Percentiles rank a stretch among this genome's conserved stretches.
These are phyloP conservation scores for Bretziella fagacearum DNA, from an alignment of 2,329 filamentous ascomycete genomes.

Conservation along the genomic window DNA sequence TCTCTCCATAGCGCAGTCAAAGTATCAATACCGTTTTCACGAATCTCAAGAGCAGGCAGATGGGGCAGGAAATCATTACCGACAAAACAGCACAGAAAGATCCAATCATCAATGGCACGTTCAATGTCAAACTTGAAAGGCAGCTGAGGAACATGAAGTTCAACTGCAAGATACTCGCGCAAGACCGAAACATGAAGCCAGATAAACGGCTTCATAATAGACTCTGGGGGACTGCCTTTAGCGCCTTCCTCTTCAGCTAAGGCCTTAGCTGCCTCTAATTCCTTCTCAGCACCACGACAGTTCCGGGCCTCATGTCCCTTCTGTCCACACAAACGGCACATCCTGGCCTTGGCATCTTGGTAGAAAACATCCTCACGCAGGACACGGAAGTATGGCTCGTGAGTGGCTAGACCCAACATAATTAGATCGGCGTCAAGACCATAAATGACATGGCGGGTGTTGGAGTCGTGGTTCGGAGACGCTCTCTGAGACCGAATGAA, in stretches of 20 bases:
- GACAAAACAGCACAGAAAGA: constrained; percentile 98
- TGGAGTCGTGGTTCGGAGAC: constrained; percentile 82
- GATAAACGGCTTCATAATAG: constrained; percentile 71
- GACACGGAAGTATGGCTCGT: constrained; percentile 93
- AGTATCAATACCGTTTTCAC: constrained; percentile 92
- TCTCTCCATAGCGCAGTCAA: constrained; percentile 95
- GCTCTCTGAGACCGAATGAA: constrained; percentile 88
- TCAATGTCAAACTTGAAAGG: constrained; percentile 87
- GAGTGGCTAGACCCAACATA: constrained; percentile 92
- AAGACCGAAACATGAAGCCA: constrained; percentile 91
- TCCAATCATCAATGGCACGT: constrained; percentile 90
- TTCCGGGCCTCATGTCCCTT: constrained; percentile 77
- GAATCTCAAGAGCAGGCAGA: constrained; percentile 90
- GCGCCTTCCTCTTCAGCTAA: constrained; percentile 10
- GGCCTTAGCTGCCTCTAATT: constrained; percentile 27
- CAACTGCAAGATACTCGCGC: constrained; percentile 80
- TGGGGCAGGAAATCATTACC: constrained; percentile 97
- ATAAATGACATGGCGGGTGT: constrained; percentile 95
- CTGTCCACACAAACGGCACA: constrained; percentile 81
- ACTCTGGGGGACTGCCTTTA: constrained; percentile 26
- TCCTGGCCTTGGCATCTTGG: constrained; percentile 65
- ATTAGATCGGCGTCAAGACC: constrained; percentile 95
- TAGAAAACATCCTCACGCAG: constrained; percentile 93
- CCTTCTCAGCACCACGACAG: constrained; percentile 75
- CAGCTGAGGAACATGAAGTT: constrained; percentile 67